Evolutionary conservation across 2,329 filamentous ascomycete species (phyloP).

Genomic region (Hymenoscyphus fructigenus): DNA sequence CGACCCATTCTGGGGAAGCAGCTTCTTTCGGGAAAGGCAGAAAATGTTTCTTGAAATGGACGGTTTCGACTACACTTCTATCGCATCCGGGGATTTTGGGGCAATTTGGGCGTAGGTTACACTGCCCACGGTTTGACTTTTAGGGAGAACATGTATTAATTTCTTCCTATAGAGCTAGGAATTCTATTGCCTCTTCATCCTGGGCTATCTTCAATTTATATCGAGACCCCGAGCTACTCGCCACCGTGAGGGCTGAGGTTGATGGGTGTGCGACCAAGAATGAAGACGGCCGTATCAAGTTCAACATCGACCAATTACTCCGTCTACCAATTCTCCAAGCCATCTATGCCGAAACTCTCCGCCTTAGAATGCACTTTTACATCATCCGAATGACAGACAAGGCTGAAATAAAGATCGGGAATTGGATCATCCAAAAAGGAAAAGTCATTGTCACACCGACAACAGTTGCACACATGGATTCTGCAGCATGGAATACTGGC

Average conservation of each 20-base stretch:
- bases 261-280: background rate
- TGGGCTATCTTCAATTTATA: background rate
- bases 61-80: background rate
- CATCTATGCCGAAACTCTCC: background rate
- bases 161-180: background rate
- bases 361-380: constrained; percentile 2
- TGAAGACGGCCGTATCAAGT: background rate
- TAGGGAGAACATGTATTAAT: background rate
- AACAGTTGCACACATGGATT: constrained; percentile 5
- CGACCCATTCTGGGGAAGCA: constrained; percentile 1
- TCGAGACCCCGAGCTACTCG: background rate
- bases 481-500: background rate
- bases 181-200: background rate
- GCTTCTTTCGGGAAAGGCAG: constrained; percentile 1
- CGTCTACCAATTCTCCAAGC: background rate
- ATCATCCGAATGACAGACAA: background rate
- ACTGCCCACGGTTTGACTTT: background rate
- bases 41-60: constrained; percentile 7
- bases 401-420: background rate
- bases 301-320: background rate
- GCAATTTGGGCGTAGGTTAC: background rate
- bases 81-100: background rate
- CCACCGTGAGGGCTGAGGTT: background rate
- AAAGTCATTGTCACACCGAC: constrained; percentile 2
- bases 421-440: background rate